Percentiles rank a stretch among this genome's conserved stretches.
phyloP scores from a whole-genome alignment of 2,329 filamentous ascomycete species.

The Penicillium expansum region DNA sequence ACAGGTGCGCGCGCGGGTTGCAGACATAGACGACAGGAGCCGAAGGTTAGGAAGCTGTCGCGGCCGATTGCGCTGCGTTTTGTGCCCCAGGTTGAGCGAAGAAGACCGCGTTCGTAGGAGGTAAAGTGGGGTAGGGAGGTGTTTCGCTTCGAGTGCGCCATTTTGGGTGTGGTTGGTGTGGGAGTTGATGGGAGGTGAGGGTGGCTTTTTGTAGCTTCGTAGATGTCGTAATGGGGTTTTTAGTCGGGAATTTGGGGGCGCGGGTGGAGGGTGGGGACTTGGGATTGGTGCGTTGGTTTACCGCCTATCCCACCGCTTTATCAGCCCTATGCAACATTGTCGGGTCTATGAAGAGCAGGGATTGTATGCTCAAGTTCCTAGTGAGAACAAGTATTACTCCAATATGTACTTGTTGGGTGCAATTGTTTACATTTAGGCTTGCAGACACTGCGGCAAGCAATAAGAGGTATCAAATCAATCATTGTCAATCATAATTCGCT shows the following conservation, averaged over 20 bases:
- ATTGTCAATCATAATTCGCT: constrained; percentile 11
- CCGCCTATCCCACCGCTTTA: neutral
- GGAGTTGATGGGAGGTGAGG: neutral
- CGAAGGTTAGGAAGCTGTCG: constrained; percentile 90
- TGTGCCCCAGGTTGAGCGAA: constrained; percentile 77
- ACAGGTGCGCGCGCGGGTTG: constrained; percentile 78
- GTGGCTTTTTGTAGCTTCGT: neutral
- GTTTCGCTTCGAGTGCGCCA: constrained; percentile 69
- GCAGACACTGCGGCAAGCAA: neutral
- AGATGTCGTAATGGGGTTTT: constrained; percentile 7
- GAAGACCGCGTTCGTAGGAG: constrained; percentile 78
- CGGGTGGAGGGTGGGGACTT: neutral
- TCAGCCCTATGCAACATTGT: neutral
- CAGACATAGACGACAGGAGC: constrained; percentile 83
- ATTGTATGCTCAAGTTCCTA: neutral
- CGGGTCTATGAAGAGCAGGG: neutral
- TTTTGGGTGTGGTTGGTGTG: constrained; percentile 16
- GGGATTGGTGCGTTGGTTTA: neutral
- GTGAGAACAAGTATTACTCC: neutral
- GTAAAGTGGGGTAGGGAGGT: constrained; percentile 93
- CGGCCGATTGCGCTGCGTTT: constrained; percentile 80
- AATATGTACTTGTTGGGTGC: neutral
- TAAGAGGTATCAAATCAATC: neutral
- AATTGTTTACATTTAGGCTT: neutral
- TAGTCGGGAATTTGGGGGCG: neutral